Evolutionary conservation across 306 rosid genomes (phyloP).

Genomic region (Trichosanthes truncata): DNA sequence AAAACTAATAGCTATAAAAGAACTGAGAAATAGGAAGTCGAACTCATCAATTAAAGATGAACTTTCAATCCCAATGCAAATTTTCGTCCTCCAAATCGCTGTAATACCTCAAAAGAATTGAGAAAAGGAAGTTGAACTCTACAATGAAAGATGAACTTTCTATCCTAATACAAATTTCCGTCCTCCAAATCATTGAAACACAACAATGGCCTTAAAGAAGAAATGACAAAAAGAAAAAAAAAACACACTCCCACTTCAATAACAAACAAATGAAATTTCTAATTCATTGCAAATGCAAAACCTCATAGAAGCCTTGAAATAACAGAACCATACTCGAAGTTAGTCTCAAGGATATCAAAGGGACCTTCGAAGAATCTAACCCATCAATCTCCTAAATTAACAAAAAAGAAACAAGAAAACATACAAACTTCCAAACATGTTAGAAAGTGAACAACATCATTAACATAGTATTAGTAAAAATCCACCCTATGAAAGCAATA

Average conservation of each 20-base stretch:
- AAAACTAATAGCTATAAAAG: too few species aligned
- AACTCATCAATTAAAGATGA: neutral
- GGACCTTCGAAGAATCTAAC: conserved; percentile 1
- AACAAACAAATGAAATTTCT: neutral
- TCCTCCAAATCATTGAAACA: neutral
- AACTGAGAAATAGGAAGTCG: neutral
- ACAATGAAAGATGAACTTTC: too few species aligned
- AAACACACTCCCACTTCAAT: neutral
- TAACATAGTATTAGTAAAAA: neutral
- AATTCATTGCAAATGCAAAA: neutral
- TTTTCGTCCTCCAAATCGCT: too few species aligned
- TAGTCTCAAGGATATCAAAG: too few species aligned
- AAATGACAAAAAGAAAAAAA: neutral
- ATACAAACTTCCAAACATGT: neutral
- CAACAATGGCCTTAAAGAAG: neutral
- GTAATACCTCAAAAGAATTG: too few species aligned
- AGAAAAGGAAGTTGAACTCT: too few species aligned
- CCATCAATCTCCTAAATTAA: neutral
- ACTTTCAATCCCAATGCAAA: neutral
- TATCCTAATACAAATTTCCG: too few species aligned
- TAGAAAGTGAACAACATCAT: neutral
- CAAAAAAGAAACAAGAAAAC: neutral
- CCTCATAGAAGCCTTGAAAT: neutral
- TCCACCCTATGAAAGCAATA: neutral
- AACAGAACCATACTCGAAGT: neutral